Evolutionary conservation across 2,329 filamentous ascomycete species (phyloP).

Genomic region (Calonectria naviculata): DNA sequence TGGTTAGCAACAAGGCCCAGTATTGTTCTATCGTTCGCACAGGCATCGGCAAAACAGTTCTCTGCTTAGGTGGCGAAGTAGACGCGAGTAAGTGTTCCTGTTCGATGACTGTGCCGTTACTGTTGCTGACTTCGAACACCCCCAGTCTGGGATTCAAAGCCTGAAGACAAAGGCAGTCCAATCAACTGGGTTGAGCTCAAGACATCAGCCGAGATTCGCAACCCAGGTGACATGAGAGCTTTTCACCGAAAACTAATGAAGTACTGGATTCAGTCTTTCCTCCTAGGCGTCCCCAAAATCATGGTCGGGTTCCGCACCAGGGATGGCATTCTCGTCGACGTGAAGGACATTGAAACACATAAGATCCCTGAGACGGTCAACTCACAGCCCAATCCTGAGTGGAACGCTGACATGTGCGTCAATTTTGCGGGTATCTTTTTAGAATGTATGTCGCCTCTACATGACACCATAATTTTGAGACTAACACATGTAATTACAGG

Average conservation of each 20-base stretch:
- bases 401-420: constrained; percentile 95
- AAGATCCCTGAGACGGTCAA: constrained; percentile 82
- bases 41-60: constrained; percentile 78
- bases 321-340: constrained; percentile 74
- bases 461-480: background rate
- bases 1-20: constrained; percentile 90
- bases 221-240: constrained; percentile 74
- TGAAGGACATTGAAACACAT: constrained; percentile 85
- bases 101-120: background rate
- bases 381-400: constrained; percentile 72
- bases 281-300: constrained; percentile 92
- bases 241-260: constrained; percentile 94
- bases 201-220: constrained; percentile 79
- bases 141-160: constrained; percentile 86
- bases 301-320: constrained; percentile 87
- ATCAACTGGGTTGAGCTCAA: constrained; percentile 97
- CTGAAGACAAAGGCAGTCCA: constrained; percentile 69
- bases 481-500: constrained; percentile 57
- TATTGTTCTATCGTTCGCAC: constrained; percentile 96
- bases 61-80: constrained; percentile 93
- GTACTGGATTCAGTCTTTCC: constrained; percentile 96
- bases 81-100: constrained; percentile 75
- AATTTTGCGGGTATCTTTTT: constrained; percentile 87
- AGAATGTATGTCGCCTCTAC: constrained; percentile 68
- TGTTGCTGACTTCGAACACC: constrained; percentile 12